Percentiles rank a stretch among this genome's conserved stretches.
Conservation (phyloP, 192 early-diverging fungal genomes). For the Coemansia reversa region DNA sequence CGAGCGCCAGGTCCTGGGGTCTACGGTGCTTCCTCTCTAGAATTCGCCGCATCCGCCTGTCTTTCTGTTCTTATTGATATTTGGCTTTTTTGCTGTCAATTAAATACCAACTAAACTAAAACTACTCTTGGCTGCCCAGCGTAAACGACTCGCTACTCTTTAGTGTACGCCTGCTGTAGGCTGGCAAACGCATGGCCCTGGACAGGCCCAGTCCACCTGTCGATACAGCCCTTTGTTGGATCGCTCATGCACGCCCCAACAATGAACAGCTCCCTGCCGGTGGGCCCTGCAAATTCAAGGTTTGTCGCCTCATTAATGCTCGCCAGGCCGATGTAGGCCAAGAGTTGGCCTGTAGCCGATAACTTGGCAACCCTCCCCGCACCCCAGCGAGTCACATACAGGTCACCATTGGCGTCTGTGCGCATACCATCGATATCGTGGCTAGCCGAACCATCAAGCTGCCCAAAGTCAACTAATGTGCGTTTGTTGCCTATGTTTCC, state of each 20-base stretch:
- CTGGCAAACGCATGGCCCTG: constrained; percentile 25
- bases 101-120: neutral
- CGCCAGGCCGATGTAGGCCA: constrained; percentile 27
- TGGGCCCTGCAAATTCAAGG: constrained; percentile 54
- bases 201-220: constrained; percentile 12
- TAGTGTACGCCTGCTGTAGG: neutral
- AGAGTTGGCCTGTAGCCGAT: constrained; percentile 30
- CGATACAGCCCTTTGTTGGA: constrained; percentile 47
- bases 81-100: neutral
- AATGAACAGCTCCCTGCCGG: constrained; percentile 42
- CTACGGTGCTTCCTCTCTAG: constrained; percentile 46
- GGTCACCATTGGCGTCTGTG: constrained; percentile 48
- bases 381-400: constrained; percentile 58
- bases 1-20: constrained; percentile 50
- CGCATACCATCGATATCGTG: constrained; percentile 59
- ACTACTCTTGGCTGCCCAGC: neutral
- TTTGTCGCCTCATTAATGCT: constrained; percentile 34
- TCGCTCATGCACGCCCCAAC: constrained; percentile 50
- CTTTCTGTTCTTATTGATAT: neutral
- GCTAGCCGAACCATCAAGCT: constrained; percentile 38
- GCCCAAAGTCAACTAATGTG: constrained; percentile 46
- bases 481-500: constrained; percentile 24
- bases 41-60: neutral
- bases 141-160: neutral
- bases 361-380: constrained; percentile 51